Evolutionary conservation across 1,139 yeast species (phyloP).

Genomic region (Yamadazyma buinensis): DNA sequence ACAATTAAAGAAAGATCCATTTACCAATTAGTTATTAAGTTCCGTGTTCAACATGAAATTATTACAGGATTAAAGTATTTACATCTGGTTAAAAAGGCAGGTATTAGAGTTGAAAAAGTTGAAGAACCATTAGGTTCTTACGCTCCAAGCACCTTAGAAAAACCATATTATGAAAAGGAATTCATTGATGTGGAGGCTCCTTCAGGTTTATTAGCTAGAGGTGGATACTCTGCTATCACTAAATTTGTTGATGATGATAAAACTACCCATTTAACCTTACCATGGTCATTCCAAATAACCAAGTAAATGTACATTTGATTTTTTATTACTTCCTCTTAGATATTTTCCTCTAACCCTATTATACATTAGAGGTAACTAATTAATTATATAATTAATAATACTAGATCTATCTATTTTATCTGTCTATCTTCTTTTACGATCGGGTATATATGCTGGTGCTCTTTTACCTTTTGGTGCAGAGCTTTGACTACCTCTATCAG

Average conservation of each 20-base stretch:
- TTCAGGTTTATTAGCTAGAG: slow-evolving; percentile 83
- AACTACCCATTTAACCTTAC: slow-evolving; percentile 65
- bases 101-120: slow-evolving; percentile 79
- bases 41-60: slow-evolving; percentile 86
- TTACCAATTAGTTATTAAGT: slow-evolving; percentile 70
- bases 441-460: slow-evolving; percentile 30
- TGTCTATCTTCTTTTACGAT: slow-evolving; percentile 11
- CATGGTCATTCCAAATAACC: slow-evolving; percentile 83
- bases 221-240: slow-evolving; percentile 75
- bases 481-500: neutral
- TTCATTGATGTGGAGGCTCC: slow-evolving; percentile 93
- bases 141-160: slow-evolving; percentile 83
- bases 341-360: too few relatives aligned
- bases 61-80: slow-evolving; percentile 87
- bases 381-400: too few relatives aligned
- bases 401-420: too few relatives aligned
- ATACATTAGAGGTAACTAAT: too few relatives aligned
- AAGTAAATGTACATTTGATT: slow-evolving; percentile 34
- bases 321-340: neutral
- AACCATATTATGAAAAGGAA: slow-evolving; percentile 74
- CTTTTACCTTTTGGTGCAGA: slow-evolving; percentile 12
- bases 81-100: slow-evolving; percentile 82
- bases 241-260: slow-evolving; percentile 89
- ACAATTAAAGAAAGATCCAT: slow-evolving; percentile 74
- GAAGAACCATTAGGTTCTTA: slow-evolving; percentile 90